Conservation (phyloP, 208 protist species). For the Phytomonas sp. region DNA sequence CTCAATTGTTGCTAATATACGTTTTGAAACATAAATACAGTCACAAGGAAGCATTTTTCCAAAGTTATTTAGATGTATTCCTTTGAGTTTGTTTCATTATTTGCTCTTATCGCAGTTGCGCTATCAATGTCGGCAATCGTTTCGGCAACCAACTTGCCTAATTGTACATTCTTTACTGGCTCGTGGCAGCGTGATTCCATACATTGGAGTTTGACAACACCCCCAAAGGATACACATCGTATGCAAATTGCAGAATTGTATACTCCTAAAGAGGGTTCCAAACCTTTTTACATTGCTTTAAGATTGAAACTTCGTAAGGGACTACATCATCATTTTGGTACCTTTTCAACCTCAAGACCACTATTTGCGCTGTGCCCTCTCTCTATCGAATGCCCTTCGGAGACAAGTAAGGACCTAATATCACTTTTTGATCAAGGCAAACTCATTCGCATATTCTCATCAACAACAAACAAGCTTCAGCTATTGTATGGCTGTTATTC, state of each 20-base stretch:
- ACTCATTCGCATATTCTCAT: not conserved
- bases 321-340: not conserved
- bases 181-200: not conserved
- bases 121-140: not conserved
- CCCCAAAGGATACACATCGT: not conserved
- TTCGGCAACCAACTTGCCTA: not conserved
- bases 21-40: not conserved
- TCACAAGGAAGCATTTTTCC: not conserved
- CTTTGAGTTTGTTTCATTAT: not conserved
- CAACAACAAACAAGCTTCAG: not conserved
- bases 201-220: not conserved
- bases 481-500: constrained; percentile 1
- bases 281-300: not conserved
- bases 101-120: not conserved
- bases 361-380: not conserved
- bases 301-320: not conserved
- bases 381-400: not conserved
- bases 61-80: not conserved
- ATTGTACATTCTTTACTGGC: not conserved
- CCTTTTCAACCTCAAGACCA: not conserved
- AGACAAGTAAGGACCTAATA: not conserved
- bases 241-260: constrained; percentile 1
- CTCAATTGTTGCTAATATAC: not conserved
- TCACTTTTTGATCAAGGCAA: not conserved
- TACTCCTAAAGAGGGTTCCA: not conserved